Conservation (phyloP, 164 flowering plant genomes). For the Liriodendron chinense region DNA sequence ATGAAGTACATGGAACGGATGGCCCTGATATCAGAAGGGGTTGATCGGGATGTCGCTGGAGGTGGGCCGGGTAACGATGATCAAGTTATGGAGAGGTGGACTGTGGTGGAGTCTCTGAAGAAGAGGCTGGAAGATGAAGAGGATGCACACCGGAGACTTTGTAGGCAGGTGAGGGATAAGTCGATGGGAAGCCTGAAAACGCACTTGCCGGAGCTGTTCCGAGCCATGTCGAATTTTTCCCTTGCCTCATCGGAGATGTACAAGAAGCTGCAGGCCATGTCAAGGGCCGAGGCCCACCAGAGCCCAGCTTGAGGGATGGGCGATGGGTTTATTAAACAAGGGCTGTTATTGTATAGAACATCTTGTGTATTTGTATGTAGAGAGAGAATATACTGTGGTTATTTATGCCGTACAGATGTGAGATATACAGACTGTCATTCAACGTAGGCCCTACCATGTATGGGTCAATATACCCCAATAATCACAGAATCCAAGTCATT, state of each 20-base stretch:
- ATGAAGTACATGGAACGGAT: constrained; percentile 47
- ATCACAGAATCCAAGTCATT: too few species aligned
- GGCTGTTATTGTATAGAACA: too few species aligned
- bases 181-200: constrained; percentile 62
- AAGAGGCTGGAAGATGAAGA: constrained; percentile 69
- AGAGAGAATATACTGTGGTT: too few species aligned
- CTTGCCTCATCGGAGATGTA: constrained; percentile 53
- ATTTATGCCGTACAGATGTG: too few species aligned
- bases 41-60: constrained; percentile 47
- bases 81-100: constrained; percentile 47
- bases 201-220: constrained; percentile 78
- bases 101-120: constrained; percentile 57
- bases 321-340: neutral
- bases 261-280: constrained; percentile 41
- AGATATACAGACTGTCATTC: too few species aligned
- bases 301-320: constrained; percentile 13
- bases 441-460: too few species aligned
- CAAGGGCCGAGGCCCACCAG: constrained; percentile 23
- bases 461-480: too few species aligned
- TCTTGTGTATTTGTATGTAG: too few species aligned
- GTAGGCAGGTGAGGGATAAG: constrained; percentile 81
- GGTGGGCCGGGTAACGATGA: constrained; percentile 39
- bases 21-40: constrained; percentile 34
- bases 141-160: constrained; percentile 54
- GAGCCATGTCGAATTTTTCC: constrained; percentile 64